Conservation (phyloP, 2,329 filamentous ascomycete species). For the Cercospora zeina region DNA sequence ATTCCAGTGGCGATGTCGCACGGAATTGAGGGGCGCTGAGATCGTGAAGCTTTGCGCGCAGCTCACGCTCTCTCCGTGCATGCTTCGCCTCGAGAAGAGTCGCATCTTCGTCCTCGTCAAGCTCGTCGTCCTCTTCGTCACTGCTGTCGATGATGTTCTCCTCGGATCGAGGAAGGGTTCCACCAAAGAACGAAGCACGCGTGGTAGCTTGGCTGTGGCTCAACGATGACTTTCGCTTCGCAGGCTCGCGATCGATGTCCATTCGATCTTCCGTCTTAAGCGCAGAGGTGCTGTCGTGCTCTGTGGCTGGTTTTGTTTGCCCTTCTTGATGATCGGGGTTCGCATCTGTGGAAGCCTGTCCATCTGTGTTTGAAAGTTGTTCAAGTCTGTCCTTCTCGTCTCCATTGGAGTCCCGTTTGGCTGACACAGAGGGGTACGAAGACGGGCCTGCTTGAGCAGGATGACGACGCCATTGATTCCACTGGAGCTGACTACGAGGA, state of each 20-base stretch:
- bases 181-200: conserved; percentile 39
- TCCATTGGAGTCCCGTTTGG: conserved; percentile 48
- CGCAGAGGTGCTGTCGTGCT: conserved; percentile 1
- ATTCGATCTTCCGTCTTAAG: conserved; percentile 29
- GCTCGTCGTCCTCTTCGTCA: conserved; percentile 46
- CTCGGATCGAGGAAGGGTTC: conserved; percentile 31
- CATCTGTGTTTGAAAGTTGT: background rate
- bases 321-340: conserved; percentile 23
- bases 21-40: conserved; percentile 46
- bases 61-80: conserved; percentile 47
- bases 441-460: conserved; percentile 39
- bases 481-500: conserved; percentile 38
- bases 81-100: conserved; percentile 51
- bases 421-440: conserved; percentile 40
- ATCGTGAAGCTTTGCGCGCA: conserved; percentile 49
- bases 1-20: conserved; percentile 47
- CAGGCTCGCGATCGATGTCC: conserved; percentile 31
- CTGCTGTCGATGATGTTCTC: conserved; percentile 42
- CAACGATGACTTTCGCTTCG: conserved; percentile 22
- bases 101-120: conserved; percentile 52
- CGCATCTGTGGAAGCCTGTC: background rate
- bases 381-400: conserved; percentile 43
- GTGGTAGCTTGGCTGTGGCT: conserved; percentile 32
- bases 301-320: conserved; percentile 4
- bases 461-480: conserved; percentile 48